Evolutionary conservation across 495 filamentous ascomycete genomes (phyloP), one percentile per base, ranked within the genome.

Genomic region (Astrothelium subdiscretum): DNA sequence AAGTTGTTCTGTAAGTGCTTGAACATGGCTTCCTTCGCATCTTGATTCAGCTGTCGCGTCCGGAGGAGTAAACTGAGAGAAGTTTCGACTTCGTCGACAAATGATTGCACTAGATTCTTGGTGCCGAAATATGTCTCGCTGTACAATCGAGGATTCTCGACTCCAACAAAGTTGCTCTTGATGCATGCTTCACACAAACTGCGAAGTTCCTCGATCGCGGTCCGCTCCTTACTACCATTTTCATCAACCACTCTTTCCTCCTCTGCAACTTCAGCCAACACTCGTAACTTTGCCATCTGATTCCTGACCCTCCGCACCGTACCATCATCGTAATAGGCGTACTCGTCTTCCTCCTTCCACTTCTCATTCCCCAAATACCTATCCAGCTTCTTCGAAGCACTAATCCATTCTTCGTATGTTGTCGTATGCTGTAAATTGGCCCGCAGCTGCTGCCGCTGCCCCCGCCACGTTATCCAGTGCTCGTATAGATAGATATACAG

Each of bases 51-150:
- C 66, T 84, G 80, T 5, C 81, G 76, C 12, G 87, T 88, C 40
- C 83, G 74, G 3, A 87, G 68, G 15, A 98, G 75, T 64, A 92
- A 82, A 57, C 79, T 74, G 43, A 95, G 74, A 44, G 87, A 84
- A 0, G 79, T 63, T 68, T 82, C 71, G 78, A 73, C 67, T 76
- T 97, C 92, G 65, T 96, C 89, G 58, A 96, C 78, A 70, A 89
- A 97, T 43, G 84, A 81, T 75, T 97, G 95, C 18, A 95, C 91
- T 52, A 96, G 73, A 43, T 91, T 83, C 71, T 98, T 98, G 1
- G 94, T 98, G 26, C 95, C 94, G 62, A 91, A 95, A 68, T 98
- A 97, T 1, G 92, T 92, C 76, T 97, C 90, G 66, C 88, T 92
- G 72, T 98, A 98, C 13, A 98, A 78, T 42, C 90, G 79, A 24